phyloP scores from a whole-genome alignment of 2,329 filamentous ascomycete species.

The Aspergillus ruber region DNA sequence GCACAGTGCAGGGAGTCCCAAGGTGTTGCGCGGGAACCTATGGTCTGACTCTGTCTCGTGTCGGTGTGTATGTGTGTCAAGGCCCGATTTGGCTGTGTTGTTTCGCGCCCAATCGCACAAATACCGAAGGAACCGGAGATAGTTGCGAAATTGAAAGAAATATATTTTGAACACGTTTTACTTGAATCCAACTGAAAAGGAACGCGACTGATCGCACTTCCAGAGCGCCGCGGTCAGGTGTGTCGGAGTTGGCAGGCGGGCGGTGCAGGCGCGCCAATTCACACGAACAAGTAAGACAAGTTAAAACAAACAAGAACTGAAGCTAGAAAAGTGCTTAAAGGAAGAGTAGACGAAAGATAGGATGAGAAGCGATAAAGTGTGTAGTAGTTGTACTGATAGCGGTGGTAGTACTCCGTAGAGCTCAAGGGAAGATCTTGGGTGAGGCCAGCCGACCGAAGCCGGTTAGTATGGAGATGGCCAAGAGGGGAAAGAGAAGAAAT shows the following conservation, averaged over 20 bases:
- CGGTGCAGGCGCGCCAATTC: background rate
- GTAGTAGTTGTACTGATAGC: too few species aligned
- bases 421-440: too few species aligned
- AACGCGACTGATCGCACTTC: too few species aligned
- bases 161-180: too few species aligned
- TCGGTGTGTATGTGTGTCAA: background rate
- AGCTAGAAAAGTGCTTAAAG: background rate
- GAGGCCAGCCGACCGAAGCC: too few species aligned
- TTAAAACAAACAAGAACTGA: background rate
- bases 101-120: too few species aligned
- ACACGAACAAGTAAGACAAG: background rate
- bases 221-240: too few species aligned
- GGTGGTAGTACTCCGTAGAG: too few species aligned
- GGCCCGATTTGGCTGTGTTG: too few species aligned
- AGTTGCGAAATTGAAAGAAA: too few species aligned
- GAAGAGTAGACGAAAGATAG: background rate
- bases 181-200: too few species aligned
- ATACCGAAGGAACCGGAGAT: too few species aligned
- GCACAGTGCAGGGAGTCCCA: slow-evolving; percentile 7
- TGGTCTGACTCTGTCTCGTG: background rate
- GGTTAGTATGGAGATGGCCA: background rate
- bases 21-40: background rate
- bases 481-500: slow-evolving; percentile 7
- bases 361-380: background rate
- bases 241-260: background rate